Evolutionary conservation across 2,329 filamentous ascomycete species (phyloP), one percentile per base, ranked within the genome.

Genomic region (Didymosphaeria variabile): DNA sequence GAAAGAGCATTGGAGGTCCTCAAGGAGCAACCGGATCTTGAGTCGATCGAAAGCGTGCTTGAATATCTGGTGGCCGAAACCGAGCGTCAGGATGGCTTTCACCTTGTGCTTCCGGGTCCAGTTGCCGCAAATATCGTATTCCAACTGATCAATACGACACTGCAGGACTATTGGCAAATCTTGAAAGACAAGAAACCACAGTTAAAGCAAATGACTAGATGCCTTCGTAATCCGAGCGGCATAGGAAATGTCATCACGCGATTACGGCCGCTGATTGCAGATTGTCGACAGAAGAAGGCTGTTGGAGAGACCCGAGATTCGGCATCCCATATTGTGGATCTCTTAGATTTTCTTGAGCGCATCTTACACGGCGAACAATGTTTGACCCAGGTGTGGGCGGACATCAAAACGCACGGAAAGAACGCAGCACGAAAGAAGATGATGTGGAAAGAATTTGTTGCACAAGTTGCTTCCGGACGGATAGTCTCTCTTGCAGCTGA

Each of bases 131-230:
- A 93, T 68, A 87, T 97, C 34, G 83, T 94, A 55, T 89, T 93
- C 72, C 81, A 87, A 3, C 80, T 99, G 38, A 88, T 96, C 60
- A 89, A 86, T 17, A 87, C 89, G 34, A 93, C 91, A 29, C 82
- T 93, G 8, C 91, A 92, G 1, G 91, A 94, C 72, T 97, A 94
- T 78, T 98, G 95, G 94, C 74, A 55, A 50, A 71, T 87, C 9
- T 72, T 94, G 17, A 79, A 82, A 40, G 61, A 69, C 42, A 60
- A 67, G 31, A 84, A 86, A 59, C 80, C 79, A n/a, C 62, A 72
- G 19, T 44, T 58, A 26, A 59, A 62, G 44, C 76, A 86, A 2
- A 79, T 98, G 17, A 68, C 91, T 1, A 76, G 79, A 61, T 92
- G 89, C 71, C 80, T 99, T 5, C 85, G 84, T 59, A 97, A 89